Evolutionary conservation across 345 rosid species (phyloP).

Genomic region (Citrus cavaleriei): DNA sequence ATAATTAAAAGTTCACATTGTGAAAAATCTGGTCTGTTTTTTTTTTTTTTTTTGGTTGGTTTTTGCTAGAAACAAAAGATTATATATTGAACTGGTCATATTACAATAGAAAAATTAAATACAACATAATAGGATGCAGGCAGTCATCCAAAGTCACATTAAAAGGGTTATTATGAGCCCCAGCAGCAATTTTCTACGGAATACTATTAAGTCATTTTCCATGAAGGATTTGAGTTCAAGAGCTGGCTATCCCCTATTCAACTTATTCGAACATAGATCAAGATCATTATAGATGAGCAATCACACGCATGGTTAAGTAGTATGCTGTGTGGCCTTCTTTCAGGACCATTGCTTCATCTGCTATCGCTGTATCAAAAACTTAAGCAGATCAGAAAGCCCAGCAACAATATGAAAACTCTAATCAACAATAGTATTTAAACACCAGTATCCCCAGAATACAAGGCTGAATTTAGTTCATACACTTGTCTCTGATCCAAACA

Average conservation of each 20-base stretch:
- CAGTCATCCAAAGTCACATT: neutral
- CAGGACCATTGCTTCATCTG: neutral
- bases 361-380: neutral
- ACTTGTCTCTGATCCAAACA: neutral
- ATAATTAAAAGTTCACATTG: neutral
- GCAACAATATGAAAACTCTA: too few relatives aligned
- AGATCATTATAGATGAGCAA: neutral
- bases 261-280: neutral
- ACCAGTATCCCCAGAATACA: neutral
- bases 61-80: too few relatives aligned
- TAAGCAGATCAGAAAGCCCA: neutral
- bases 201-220: neutral
- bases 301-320: neutral
- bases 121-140: neutral
- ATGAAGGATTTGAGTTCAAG: neutral
- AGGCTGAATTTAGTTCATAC: neutral
- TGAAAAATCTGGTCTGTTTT: neutral
- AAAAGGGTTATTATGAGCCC: neutral
- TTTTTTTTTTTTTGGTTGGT: too few relatives aligned
- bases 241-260: neutral
- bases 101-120: neutral
- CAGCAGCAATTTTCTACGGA: neutral
- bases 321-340: neutral
- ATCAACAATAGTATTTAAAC: neutral
- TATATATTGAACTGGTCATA: neutral